Conservation (phyloP, 2,329 filamentous ascomycete genomes). For the Cordyceps fumosorosea region DNA sequence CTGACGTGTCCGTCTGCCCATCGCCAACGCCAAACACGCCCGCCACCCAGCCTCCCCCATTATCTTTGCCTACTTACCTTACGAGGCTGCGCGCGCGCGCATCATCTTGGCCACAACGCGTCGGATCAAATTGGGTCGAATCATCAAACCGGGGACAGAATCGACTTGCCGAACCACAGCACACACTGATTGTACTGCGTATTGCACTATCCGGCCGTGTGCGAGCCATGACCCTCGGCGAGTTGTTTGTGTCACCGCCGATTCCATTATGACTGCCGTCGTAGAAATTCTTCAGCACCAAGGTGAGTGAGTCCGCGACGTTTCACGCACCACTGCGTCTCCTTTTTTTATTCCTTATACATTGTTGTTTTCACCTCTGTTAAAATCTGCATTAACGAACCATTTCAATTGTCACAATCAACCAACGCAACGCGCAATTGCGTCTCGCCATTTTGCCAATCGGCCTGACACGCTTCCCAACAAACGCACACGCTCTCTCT, state of each 20-base stretch:
- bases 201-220: background rate
- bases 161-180: too few species aligned
- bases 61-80: background rate
- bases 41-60: constrained; percentile 7
- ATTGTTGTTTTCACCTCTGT: background rate
- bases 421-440: background rate
- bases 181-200: too few species aligned
- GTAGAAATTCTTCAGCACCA: constrained; percentile 6
- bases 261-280: constrained; percentile 8
- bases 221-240: constrained; percentile 6
- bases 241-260: background rate
- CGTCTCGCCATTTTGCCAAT: background rate
- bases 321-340: background rate
- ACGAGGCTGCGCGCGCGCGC: background rate
- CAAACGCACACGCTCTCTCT: background rate
- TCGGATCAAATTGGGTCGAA: background rate
- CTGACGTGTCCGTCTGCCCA: background rate
- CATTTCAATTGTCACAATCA: background rate
- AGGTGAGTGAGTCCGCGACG: constrained; percentile 1
- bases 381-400: background rate
- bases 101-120: background rate
- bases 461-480: too few species aligned
- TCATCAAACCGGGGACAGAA: too few species aligned
- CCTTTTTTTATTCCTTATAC: background rate
- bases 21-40: background rate